phyloP scores from a whole-genome alignment of 2,329 filamentous ascomycete genomes.

The Fusarium sp. region DNA sequence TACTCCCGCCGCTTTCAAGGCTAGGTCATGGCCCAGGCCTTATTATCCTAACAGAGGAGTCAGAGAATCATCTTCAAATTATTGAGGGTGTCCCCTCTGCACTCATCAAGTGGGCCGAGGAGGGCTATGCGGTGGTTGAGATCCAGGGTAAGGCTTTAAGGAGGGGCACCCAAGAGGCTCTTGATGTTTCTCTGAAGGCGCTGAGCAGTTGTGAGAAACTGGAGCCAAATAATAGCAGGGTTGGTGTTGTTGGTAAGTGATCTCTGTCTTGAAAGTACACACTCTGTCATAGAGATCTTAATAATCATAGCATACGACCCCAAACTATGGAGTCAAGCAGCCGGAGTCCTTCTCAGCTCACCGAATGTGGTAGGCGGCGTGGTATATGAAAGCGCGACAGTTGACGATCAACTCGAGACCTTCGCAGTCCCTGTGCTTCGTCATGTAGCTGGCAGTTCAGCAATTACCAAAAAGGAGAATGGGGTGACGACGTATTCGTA shows the following conservation, averaged over 20 bases:
- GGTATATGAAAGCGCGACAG: slow-evolving; percentile 27
- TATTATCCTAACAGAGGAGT: slow-evolving; percentile 42
- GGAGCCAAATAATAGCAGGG: slow-evolving; percentile 47
- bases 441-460: slow-evolving; percentile 30
- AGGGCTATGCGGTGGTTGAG: slow-evolving; percentile 72
- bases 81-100: slow-evolving; percentile 60
- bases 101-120: slow-evolving; percentile 76
- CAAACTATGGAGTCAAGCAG: slow-evolving; percentile 35
- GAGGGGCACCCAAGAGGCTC: slow-evolving; percentile 15
- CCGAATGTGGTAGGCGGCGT: slow-evolving; percentile 37
- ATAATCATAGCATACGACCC: slow-evolving; percentile 18
- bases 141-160: slow-evolving; percentile 35
- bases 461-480: not conserved
- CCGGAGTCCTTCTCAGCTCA: slow-evolving; percentile 30
- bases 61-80: slow-evolving; percentile 33
- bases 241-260: slow-evolving; percentile 51
- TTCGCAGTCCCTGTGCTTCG: slow-evolving; percentile 20
- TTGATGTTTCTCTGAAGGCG: slow-evolving; percentile 32
- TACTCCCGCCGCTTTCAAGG: slow-evolving; percentile 49
- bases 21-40: slow-evolving; percentile 39
- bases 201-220: slow-evolving; percentile 42
- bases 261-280: not conserved
- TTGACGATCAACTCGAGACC: not conserved
- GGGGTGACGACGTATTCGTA: slow-evolving; percentile 55
- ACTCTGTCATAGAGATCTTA: not conserved